A percentile compares a stretch with the other conserved stretches of the same genome.
phyloP scores from a whole-genome alignment of 2,329 filamentous ascomycete genomes.

The Apiospora saccharicola region DNA sequence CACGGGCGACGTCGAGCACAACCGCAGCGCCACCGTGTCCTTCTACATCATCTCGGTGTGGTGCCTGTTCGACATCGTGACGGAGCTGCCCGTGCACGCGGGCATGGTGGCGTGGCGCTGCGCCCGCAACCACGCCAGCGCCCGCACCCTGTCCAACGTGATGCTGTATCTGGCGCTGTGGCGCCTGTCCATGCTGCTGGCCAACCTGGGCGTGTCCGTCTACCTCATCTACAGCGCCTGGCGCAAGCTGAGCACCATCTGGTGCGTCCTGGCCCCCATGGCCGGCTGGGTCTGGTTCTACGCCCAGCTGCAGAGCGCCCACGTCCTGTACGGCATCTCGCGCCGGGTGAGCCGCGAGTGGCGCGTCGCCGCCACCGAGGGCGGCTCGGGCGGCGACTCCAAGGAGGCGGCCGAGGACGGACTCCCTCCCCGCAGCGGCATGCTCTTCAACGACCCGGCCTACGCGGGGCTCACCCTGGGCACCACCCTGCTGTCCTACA shows the following conservation, averaged over 20 bases:
- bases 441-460: conserved; percentile 8
- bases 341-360: neutral
- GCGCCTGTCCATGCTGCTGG: neutral
- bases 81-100: neutral
- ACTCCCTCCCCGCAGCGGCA: neutral
- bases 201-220: neutral
- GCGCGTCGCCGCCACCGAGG: neutral
- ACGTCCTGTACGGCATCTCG: neutral
- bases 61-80: neutral
- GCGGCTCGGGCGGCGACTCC: neutral
- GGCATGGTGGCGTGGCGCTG: neutral
- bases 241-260: neutral
- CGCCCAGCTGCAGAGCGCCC: neutral
- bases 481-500: neutral
- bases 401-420: neutral
- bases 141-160: neutral
- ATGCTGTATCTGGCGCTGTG: neutral
- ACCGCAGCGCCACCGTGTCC: neutral
- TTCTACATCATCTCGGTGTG: neutral
- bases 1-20: neutral
- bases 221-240: neutral
- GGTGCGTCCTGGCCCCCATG: neutral
- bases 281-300: neutral
- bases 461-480: neutral
- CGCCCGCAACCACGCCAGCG: neutral